phyloP scores from a whole-genome alignment of 768 basidiomycete genomes.

The Flagelloscypha sp. region DNA sequence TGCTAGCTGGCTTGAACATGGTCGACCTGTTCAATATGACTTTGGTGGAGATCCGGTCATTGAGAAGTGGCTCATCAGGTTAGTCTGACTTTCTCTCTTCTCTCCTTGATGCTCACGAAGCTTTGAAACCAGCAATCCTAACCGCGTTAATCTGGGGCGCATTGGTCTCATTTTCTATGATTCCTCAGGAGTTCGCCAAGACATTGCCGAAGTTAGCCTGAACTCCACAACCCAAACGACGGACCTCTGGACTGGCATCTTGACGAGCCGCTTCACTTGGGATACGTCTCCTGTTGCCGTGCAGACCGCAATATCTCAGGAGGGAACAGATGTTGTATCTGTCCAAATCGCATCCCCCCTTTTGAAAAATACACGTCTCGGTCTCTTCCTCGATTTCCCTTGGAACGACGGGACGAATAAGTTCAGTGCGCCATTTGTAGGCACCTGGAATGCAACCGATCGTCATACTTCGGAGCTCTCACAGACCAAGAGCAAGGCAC shows the following conservation, averaged over 20 bases:
- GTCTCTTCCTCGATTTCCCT: constrained; percentile 49
- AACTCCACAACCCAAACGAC: constrained; percentile 29
- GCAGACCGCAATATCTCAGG: constrained; percentile 30
- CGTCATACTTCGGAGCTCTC: constrained; percentile 39
- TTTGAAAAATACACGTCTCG: constrained; percentile 29
- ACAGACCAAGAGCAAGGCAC: constrained; percentile 17
- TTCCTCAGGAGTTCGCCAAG: constrained; percentile 14
- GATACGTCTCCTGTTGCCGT: constrained; percentile 29
- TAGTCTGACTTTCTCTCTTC: no score
- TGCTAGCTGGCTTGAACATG: constrained; percentile 43
- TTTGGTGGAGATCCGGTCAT: constrained; percentile 37
- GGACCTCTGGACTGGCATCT: constrained; percentile 48
- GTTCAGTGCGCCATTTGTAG: constrained; percentile 53
- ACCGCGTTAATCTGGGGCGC: constrained; percentile 47
- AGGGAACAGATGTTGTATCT: constrained; percentile 30
- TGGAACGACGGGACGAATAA: constrained; percentile 52
- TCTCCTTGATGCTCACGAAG: no score
- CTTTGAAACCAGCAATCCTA: no score
- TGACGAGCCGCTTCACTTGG: constrained; percentile 37
- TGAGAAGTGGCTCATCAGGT: constrained; percentile 47
- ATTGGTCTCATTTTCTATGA: constrained; percentile 38
- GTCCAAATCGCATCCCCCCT: constrained; percentile 33
- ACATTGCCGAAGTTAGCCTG: constrained; percentile 32
- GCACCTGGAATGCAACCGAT: constrained; percentile 35
- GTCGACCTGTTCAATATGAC: constrained; percentile 40